Conservation (phyloP, 805 yeast genomes). For the Starmerella cellae region DNA sequence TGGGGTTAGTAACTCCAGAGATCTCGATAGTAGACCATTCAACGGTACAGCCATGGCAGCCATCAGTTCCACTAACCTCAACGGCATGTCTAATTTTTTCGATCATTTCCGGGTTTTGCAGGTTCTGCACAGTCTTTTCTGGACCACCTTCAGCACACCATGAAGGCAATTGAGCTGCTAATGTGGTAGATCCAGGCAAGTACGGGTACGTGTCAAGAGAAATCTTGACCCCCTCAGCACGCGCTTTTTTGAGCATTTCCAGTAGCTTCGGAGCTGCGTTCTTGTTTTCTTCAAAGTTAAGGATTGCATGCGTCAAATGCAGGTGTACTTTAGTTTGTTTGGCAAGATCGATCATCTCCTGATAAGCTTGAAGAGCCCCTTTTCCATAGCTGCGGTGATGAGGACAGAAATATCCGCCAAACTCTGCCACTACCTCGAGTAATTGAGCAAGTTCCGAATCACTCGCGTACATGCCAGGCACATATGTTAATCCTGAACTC, state of each 20-base stretch:
- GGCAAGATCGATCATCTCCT: conserved; percentile 16
- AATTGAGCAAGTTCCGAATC: conserved; percentile 17
- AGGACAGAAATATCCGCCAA: conserved; percentile 15
- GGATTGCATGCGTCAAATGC: conserved; percentile 14
- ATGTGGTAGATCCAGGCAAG: conserved; percentile 15
- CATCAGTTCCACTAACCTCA: conserved; percentile 15
- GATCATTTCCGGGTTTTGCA: conserved; percentile 1
- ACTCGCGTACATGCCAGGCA: conserved; percentile 17
- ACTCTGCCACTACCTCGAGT: conserved; percentile 6
- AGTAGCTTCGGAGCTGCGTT: conserved; percentile 11
- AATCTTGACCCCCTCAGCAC: conserved; percentile 7
- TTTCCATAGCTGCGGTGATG: conserved; percentile 18
- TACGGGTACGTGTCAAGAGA: conserved; percentile 15
- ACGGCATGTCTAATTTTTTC: conserved; percentile 11
- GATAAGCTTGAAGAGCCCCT: conserved; percentile 15
- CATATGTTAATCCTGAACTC: conserved; percentile 17
- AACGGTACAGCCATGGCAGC: conserved; percentile 17
- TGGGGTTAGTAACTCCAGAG: conserved; percentile 8
- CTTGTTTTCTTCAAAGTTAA: conserved; percentile 14
- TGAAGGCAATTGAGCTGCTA: conserved; percentile 16
- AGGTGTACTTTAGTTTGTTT: conserved; percentile 6
- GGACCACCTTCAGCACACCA: conserved; percentile 16
- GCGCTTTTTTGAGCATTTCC: conserved; percentile 6
- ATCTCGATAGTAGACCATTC: conserved; percentile 18
- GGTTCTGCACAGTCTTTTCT: background rate